phyloP scores from a whole-genome alignment of 805 yeast genomes.

The Myxozyma mucilagina region DNA sequence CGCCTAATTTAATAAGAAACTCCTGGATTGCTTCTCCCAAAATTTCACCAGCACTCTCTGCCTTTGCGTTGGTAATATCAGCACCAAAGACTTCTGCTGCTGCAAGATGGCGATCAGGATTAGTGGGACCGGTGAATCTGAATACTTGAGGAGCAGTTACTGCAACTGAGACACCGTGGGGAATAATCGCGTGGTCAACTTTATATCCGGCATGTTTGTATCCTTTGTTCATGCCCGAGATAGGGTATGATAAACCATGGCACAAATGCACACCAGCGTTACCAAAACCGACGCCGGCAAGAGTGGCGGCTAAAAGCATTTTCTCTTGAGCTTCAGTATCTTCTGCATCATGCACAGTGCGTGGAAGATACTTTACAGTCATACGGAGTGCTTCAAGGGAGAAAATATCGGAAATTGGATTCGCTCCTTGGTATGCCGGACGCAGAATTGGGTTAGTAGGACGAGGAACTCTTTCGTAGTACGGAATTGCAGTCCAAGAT shows the following conservation, averaged over 20 bases:
- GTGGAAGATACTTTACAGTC: slow-evolving; percentile 45
- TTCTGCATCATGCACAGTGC: slow-evolving; percentile 45
- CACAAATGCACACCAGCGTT: slow-evolving; percentile 50
- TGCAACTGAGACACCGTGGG: slow-evolving; percentile 50
- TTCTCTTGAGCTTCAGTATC: slow-evolving; percentile 47
- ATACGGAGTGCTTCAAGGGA: slow-evolving; percentile 46
- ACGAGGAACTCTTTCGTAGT: slow-evolving; percentile 43
- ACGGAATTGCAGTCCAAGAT: slow-evolving; percentile 50
- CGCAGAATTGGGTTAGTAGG: slow-evolving; percentile 43
- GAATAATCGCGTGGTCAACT: slow-evolving; percentile 46
- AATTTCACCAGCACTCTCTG: slow-evolving; percentile 44
- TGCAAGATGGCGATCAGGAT: slow-evolving; percentile 44
- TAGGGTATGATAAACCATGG: slow-evolving; percentile 47
- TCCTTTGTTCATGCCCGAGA: slow-evolving; percentile 43
- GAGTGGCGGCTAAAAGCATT: slow-evolving; percentile 48
- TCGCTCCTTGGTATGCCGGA: slow-evolving; percentile 49
- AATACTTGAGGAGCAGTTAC: slow-evolving; percentile 50
- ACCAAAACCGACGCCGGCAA: slow-evolving; percentile 51
- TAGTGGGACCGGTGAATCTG: slow-evolving; percentile 43
- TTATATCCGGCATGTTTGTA: slow-evolving; percentile 43
- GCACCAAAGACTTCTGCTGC: slow-evolving; percentile 44
- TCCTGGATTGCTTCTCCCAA: slow-evolving; percentile 42
- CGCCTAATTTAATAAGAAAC: slow-evolving; percentile 41
- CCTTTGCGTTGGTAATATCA: slow-evolving; percentile 41
- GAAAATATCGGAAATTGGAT: slow-evolving; percentile 49